These are phyloP conservation scores for Ophiobolus disseminans DNA, from an alignment of 2,329 filamentous ascomycete genomes.

Conservation along the genomic window DNA sequence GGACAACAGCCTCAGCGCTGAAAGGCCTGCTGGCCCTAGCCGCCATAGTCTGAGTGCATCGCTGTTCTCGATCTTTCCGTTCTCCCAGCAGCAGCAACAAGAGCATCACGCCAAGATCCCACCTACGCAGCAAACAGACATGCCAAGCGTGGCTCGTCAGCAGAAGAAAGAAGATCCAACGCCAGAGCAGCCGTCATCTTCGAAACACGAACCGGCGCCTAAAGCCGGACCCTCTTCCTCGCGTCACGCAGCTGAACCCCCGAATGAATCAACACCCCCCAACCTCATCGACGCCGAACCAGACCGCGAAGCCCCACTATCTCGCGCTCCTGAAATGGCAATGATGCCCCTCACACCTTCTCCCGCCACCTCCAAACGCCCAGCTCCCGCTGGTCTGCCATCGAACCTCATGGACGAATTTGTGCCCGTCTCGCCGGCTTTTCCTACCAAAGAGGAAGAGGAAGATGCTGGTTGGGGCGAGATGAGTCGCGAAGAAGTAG, in stretches of 20 bases:
- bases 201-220: conserved; percentile 1
- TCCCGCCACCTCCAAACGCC: conserved; percentile 14
- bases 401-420: conserved; percentile 46
- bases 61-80: conserved; percentile 46
- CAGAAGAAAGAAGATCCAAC: conserved; percentile 2
- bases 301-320: conserved; percentile 15
- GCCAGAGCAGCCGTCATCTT: not conserved
- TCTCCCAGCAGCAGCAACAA: conserved; percentile 41
- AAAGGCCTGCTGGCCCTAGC: conserved; percentile 31
- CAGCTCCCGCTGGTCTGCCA: conserved; percentile 35
- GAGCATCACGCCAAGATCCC: conserved; percentile 41
- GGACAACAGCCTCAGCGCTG: not conserved
- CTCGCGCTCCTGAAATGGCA: conserved; percentile 36
- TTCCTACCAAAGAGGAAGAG: conserved; percentile 26
- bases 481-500: conserved; percentile 35
- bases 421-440: conserved; percentile 34
- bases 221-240: not conserved
- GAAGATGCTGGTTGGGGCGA: conserved; percentile 47
- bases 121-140: conserved; percentile 26
- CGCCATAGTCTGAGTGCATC: conserved; percentile 44
- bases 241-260: not conserved
- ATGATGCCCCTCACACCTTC: conserved; percentile 44
- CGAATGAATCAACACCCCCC: conserved; percentile 12
- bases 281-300: conserved; percentile 6
- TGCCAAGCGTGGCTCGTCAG: not conserved